Conservation (phyloP, 2,329 filamentous ascomycete genomes). For the Aureobasidium sp. region DNA sequence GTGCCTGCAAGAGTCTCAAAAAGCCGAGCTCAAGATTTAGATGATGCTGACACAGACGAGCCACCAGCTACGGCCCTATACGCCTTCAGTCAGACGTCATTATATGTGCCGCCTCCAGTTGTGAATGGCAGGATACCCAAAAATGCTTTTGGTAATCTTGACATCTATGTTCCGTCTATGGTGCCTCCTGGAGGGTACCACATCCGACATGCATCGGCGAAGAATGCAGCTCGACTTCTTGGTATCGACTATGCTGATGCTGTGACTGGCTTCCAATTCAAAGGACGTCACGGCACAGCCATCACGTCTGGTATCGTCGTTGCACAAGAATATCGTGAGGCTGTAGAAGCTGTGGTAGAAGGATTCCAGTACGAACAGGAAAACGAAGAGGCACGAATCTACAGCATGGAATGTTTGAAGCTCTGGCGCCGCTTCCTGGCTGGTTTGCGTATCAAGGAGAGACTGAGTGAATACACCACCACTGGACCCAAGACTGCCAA, state of each 20-base stretch:
- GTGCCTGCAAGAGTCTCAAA: slow-evolving; percentile 30
- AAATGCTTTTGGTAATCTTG: slow-evolving; percentile 57
- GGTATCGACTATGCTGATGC: slow-evolving; percentile 84
- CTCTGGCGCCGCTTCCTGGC: slow-evolving; percentile 55
- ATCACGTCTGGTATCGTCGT: slow-evolving; percentile 73
- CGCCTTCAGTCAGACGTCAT: slow-evolving; percentile 55
- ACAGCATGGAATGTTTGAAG: slow-evolving; percentile 43
- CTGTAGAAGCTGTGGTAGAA: slow-evolving; percentile 60
- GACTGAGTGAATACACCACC: slow-evolving; percentile 40
- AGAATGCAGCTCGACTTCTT: slow-evolving; percentile 65
- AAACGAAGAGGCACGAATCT: slow-evolving; percentile 53
- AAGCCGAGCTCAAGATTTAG: slow-evolving; percentile 24
- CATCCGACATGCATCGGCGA: slow-evolving; percentile 51
- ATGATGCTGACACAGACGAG: slow-evolving; percentile 38
- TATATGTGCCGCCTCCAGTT: slow-evolving; percentile 71
- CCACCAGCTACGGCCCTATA: slow-evolving; percentile 53
- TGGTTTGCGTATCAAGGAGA: slow-evolving; percentile 62
- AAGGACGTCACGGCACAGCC: slow-evolving; percentile 77
- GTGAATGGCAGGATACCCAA: slow-evolving; percentile 61
- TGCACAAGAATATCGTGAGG: slow-evolving; percentile 63
- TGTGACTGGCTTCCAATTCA: slow-evolving; percentile 83
- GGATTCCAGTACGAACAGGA: slow-evolving; percentile 61
- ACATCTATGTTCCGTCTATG: slow-evolving; percentile 59
- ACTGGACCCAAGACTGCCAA: slow-evolving; percentile 4
- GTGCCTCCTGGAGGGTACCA: slow-evolving; percentile 54